Base-by-base conservation (phyloP, 2,329 filamentous ascomycete species). In the Scedosporium apiospermum region DNA sequence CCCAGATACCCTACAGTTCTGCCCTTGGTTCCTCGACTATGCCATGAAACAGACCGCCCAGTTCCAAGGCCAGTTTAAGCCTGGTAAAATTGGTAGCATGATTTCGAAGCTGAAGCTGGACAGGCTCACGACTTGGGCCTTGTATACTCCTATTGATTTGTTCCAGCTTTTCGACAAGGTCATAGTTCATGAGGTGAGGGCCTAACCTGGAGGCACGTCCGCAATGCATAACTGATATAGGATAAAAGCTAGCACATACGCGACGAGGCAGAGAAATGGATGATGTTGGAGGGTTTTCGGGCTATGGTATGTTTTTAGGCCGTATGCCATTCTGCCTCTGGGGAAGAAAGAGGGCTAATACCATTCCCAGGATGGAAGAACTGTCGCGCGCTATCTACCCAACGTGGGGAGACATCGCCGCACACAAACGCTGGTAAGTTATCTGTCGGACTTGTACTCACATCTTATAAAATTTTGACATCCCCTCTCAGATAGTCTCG, bases 1-100 rank as follows among this genome's bases (percentile, higher is more conserved):
- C 12, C 59, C 59, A 30, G 59, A 61, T 30, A 55, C 42, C 49
- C 18, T 53, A 44, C 57, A 60, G 30, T 42, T 60, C 16, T 60
- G 57, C n/a, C 57, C 57, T 44, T 60, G 57, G 57, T 60, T 60
- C 18, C 57, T 60, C 57, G 57, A 60, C 34, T 60, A 60, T 26
- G 57, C 57, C 57, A 60, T 60, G 57, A 41, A 60, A 26, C 57
- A 60, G 41, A 60, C 26, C 6, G 34, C 34, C 41, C 27, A 60
- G 57, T 60, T 41, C 30, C 57, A 42, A n/a, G 34, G 30, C 57
- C 10, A 44, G 30, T 42, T 42, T 21, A 44, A n/a, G 16, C 30
- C 30, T 44, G 30, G 57, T 12, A 60, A 60, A 42, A 60, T 60
- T n/a, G 57, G 16, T 18, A 16, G 30, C n/a, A 60, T 60, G 57